These are phyloP conservation scores for Rhytidhysteron rufulum DNA, from an alignment of 2,329 filamentous ascomycete species.

Conservation along the genomic window DNA sequence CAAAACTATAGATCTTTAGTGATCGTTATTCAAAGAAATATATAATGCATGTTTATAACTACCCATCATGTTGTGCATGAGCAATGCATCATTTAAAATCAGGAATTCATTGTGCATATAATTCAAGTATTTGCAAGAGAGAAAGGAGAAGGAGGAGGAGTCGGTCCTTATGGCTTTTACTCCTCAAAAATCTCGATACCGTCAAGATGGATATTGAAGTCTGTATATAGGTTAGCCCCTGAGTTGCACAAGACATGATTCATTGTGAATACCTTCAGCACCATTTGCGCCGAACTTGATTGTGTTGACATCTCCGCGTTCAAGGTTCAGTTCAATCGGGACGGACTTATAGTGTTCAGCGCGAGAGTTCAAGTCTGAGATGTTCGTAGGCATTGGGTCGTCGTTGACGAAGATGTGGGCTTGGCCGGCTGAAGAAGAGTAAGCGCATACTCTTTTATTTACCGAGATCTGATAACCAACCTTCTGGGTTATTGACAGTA, in stretches of 20 bases:
- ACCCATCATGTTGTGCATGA: no score
- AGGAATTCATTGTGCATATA: no score
- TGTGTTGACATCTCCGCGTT: conserved; percentile 30
- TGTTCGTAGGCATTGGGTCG: conserved; percentile 26
- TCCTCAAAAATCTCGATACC: not conserved
- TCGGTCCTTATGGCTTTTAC: no score
- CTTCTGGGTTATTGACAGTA: conserved; percentile 21
- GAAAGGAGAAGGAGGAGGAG: no score
- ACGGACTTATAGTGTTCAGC: conserved; percentile 35
- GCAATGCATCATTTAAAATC: no score
- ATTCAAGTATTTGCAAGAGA: no score
- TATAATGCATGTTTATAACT: no score
- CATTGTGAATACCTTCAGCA: not conserved
- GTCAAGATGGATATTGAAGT: conserved; percentile 1
- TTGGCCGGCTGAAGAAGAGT: conserved; percentile 24
- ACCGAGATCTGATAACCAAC: not conserved
- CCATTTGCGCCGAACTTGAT: conserved; percentile 34
- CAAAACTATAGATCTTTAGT: no score
- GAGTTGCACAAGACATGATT: not conserved
- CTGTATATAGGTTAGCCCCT: not conserved
- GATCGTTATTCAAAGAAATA: no score
- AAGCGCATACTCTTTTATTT: no score
- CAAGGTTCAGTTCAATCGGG: conserved; percentile 30
- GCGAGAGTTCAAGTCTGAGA: conserved; percentile 35
- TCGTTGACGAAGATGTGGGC: conserved; percentile 35